Conservation (phyloP, 108 stramenopile genomes). For the Fistulifera pelliculosa region DNA sequence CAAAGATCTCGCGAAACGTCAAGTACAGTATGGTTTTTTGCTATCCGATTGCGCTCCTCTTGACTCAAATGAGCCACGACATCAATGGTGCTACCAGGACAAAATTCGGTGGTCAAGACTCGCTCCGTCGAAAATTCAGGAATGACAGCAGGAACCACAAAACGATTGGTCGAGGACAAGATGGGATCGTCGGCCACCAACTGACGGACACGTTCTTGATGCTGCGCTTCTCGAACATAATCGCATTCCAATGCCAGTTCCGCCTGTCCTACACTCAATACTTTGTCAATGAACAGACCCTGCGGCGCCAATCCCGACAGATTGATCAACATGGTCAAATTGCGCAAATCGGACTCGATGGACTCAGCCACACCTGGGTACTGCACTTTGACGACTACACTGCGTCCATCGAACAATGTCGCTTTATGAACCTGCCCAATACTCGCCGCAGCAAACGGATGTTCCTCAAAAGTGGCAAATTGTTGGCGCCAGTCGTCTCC, state of each 20-base stretch:
- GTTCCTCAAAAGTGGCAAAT: conserved; percentile 78
- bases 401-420: conserved; percentile 26
- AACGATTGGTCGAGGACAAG: conserved; percentile 29
- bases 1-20: conserved; percentile 93
- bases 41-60: conserved; percentile 89
- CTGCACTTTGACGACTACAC: conserved; percentile 93
- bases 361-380: conserved; percentile 90
- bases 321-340: conserved; percentile 82
- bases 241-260: conserved; percentile 95
- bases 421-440: conserved; percentile 96
- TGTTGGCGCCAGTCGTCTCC: conserved; percentile 77
- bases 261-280: conserved; percentile 87
- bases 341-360: conserved; percentile 91
- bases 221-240: conserved; percentile 79
- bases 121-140: conserved; percentile 64
- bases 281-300: conserved; percentile 94
- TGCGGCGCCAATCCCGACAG: conserved; percentile 86
- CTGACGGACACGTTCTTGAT: conserved; percentile 67
- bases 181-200: conserved; percentile 64
- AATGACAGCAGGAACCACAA: conserved; percentile 82
- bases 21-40: conserved; percentile 72
- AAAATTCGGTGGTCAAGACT: conserved; percentile 74
- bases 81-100: conserved; percentile 90
- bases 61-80: conserved; percentile 72
- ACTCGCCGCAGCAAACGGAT: conserved; percentile 94